Base-by-base conservation (phyloP, 495 filamentous ascomycete genomes). In the Rhypophila decipiens region DNA sequence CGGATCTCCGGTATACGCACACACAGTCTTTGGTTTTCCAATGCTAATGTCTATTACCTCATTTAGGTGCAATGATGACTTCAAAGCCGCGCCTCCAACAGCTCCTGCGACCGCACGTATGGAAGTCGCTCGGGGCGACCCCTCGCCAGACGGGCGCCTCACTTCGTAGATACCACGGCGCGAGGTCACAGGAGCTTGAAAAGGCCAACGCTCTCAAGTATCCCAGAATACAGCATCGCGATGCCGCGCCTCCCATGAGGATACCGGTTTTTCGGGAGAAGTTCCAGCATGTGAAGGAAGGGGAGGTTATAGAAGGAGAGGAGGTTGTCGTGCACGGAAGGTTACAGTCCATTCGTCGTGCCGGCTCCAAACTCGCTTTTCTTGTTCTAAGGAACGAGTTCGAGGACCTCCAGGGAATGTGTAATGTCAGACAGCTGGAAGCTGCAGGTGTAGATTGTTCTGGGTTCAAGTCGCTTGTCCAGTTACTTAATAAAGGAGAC, bases 301-400 rank as follows among this genome's bases (percentile, higher is more conserved):
- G 53, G 38, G 35, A 20, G 13, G 59, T 65, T n/a, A 57, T 47
- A 17, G 59, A 62, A 10, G 64, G 72, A 39, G 62, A 65, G 45
- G 62, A 65, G 45, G 69, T 76, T 5, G 62, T 64, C 33, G 49
- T 82, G 9, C 67, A 69, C 47, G 75, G 75, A 34, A 65, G 75
- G 21, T 38, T 78, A 33, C 60, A 64, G 49, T 65, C 57, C 24
- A 50, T 73, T 29, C 70, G 75, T 20, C 53, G 65, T 9, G 58
- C 65, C n/a, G 59, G 73, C 47, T 80, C 75, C 56, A 87, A 85
- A 67, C 81, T 98, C 60, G 73, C 86, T 36, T 98, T 98, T 66
- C 67, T 96, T 53, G 85, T 91, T 66, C 57, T 97, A 46, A 66
- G 76, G 46, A 79, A 85, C 67, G 79, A 90, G 64, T 82, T 79